Conservation (phyloP, 2,329 filamentous ascomycete genomes). For the Diaporthe aspalathi region DNA sequence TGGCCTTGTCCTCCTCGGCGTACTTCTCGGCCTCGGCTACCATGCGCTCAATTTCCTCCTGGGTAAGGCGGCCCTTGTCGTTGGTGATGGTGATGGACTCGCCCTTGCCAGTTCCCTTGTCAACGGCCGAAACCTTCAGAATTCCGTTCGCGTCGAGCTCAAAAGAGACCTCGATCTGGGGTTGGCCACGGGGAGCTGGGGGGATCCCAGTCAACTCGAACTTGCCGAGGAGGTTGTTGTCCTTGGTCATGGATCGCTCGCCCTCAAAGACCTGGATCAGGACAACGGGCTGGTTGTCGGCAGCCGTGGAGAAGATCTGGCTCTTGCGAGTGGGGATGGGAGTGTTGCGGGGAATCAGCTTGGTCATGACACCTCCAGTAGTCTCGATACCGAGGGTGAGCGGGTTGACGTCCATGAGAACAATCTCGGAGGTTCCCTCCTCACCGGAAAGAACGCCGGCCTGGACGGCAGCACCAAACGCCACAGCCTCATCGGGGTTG, state of each 20-base stretch:
- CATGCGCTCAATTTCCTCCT: slow-evolving; percentile 99
- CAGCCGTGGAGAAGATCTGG: slow-evolving; percentile 97
- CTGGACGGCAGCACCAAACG: slow-evolving; percentile 97
- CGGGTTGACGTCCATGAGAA: slow-evolving; percentile 98
- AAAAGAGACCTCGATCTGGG: slow-evolving; percentile 98
- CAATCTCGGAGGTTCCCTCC: slow-evolving; percentile 80
- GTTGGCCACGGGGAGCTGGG: slow-evolving; percentile 93
- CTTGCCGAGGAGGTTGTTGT: slow-evolving; percentile 97
- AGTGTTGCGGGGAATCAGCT: slow-evolving; percentile 94
- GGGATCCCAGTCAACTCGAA: slow-evolving; percentile 98
- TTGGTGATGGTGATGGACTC: slow-evolving; percentile 99
- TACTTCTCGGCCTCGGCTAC: slow-evolving; percentile 98
- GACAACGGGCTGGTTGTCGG: slow-evolving; percentile 96
- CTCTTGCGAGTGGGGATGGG: slow-evolving; percentile 96
- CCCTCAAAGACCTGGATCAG: slow-evolving; percentile 96
- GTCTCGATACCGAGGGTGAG: slow-evolving; percentile 97
- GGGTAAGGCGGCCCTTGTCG: slow-evolving; percentile 96
- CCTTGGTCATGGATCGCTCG: slow-evolving; percentile 93
- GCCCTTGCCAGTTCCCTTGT: slow-evolving; percentile 98
- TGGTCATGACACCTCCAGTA: slow-evolving; percentile 97
- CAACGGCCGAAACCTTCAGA: slow-evolving; percentile 92
- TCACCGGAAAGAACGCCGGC: slow-evolving; percentile 94
- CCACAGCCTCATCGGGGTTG: slow-evolving; percentile 99
- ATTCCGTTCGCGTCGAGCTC: slow-evolving; percentile 99
- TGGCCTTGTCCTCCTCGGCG: slow-evolving; percentile 99